Percentiles rank a stretch among this genome's conserved stretches.
phyloP scores from a whole-genome alignment of 2,329 filamentous ascomycete species.

The Grosmannia huntii region DNA sequence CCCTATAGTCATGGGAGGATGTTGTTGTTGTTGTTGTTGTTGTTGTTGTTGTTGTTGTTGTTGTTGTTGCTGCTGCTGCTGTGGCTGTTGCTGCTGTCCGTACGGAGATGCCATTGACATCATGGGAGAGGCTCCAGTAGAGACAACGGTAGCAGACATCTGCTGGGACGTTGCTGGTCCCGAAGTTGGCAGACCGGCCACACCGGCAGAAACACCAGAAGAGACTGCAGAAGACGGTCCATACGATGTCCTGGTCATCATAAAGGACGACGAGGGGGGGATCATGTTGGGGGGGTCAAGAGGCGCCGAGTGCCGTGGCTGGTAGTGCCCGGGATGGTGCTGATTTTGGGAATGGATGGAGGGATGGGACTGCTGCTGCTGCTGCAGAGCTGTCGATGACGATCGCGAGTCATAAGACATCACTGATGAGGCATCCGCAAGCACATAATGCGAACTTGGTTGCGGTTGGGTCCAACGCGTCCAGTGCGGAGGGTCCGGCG shows the following conservation, averaged over 20 bases:
- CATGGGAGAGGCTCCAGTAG: neutral
- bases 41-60: constrained; percentile 2
- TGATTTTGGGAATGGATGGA: neutral
- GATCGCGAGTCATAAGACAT: constrained; percentile 36
- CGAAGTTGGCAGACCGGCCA: neutral
- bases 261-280: neutral
- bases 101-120: neutral
- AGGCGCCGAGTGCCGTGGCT: neutral
- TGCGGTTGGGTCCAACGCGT: constrained; percentile 41
- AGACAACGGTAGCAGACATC: neutral
- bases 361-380: neutral
- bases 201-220: neutral
- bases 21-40: neutral
- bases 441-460: constrained; percentile 26
- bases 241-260: neutral
- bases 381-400: constrained; percentile 17
- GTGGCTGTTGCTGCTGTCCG: constrained; percentile 1
- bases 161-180: neutral
- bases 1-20: neutral
- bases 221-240: neutral
- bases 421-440: constrained; percentile 32
- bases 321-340: neutral
- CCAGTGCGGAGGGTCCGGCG: constrained; percentile 35
- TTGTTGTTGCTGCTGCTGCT: neutral
- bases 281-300: neutral